Evolutionary conservation across 2,329 filamentous ascomycete species (phyloP).

Genomic region (Paecilomyces fulvus): DNA sequence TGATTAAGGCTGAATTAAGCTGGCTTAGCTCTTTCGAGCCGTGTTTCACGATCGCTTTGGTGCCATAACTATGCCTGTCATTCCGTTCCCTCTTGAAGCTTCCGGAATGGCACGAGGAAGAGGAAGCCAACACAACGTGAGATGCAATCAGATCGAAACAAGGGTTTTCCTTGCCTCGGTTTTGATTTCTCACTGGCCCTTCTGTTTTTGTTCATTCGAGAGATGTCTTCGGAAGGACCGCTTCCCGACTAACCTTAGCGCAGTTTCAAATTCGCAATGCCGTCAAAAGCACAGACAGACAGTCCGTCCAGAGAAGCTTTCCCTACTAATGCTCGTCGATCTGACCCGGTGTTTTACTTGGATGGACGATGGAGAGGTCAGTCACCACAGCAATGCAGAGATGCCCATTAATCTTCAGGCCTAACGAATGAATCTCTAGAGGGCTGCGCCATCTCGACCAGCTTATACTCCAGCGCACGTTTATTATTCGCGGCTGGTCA

Average conservation of each 20-base stretch:
- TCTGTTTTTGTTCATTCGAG: neutral
- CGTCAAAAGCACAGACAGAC: neutral
- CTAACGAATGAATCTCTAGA: neutral
- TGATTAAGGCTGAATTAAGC: neutral
- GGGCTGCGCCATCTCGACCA: neutral
- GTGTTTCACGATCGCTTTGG: neutral
- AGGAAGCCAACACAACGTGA: neutral
- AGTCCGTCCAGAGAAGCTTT: neutral
- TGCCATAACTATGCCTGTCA: neutral
- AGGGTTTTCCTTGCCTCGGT: neutral
- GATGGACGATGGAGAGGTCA: neutral
- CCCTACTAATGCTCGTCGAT: neutral
- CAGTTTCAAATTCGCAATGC: neutral
- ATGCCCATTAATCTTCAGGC: neutral
- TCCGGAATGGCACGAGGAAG: neutral
- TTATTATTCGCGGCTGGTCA: conserved; percentile 14
- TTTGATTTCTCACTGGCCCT: neutral
- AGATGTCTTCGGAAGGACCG: neutral
- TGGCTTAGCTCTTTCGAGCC: neutral
- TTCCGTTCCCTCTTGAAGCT: neutral
- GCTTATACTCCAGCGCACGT: conserved; percentile 1
- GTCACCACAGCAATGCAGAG: neutral
- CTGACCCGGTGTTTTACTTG: neutral
- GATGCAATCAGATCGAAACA: neutral
- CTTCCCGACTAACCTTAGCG: neutral